Evolutionary conservation across 2,329 filamentous ascomycete genomes (phyloP).

Genomic region (Sporothrix euskadiensis): DNA sequence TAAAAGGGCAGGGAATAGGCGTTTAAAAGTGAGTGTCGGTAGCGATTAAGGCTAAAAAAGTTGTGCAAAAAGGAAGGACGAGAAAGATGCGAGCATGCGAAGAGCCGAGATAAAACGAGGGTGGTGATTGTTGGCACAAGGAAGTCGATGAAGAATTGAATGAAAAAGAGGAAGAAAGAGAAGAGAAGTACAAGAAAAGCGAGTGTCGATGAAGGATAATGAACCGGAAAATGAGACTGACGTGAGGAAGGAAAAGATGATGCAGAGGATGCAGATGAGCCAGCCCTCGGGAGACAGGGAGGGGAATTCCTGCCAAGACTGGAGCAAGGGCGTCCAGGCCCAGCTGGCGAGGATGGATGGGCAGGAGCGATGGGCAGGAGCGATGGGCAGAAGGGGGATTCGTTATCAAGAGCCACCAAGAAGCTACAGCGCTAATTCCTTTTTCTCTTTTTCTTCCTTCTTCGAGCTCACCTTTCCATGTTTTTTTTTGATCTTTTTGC

Average conservation of each 20-base stretch:
- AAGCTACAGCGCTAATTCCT: not conserved
- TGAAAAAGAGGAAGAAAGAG: slow-evolving; percentile 4
- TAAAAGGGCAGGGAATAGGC: not conserved
- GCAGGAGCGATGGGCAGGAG: not conserved
- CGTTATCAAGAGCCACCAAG: slow-evolving; percentile 10
- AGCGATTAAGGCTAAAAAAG: not conserved
- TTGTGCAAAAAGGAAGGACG: not conserved
- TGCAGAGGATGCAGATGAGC: not conserved
- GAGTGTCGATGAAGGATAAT: not conserved
- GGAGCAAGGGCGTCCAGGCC: slow-evolving; percentile 1
- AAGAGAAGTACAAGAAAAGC: not conserved
- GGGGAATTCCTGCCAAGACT: slow-evolving; percentile 5
- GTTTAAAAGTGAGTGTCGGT: not conserved
- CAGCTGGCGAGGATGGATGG: not conserved
- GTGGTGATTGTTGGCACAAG: not conserved
- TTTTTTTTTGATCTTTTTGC: not conserved
- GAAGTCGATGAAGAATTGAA: not conserved
- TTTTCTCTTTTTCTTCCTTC: not conserved
- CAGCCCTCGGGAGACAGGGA: not conserved
- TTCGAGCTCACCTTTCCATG: not conserved
- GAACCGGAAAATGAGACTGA: not conserved
- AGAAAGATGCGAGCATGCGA: not conserved
- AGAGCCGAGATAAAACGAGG: slow-evolving; percentile 3
- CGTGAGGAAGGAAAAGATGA: slow-evolving; percentile 3
- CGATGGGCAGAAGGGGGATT: not conserved